Percentiles rank a stretch among this genome's conserved stretches.
phyloP scores from a whole-genome alignment of 2,329 filamentous ascomycete species.

The Lasiodiplodia hormozganensis region DNA sequence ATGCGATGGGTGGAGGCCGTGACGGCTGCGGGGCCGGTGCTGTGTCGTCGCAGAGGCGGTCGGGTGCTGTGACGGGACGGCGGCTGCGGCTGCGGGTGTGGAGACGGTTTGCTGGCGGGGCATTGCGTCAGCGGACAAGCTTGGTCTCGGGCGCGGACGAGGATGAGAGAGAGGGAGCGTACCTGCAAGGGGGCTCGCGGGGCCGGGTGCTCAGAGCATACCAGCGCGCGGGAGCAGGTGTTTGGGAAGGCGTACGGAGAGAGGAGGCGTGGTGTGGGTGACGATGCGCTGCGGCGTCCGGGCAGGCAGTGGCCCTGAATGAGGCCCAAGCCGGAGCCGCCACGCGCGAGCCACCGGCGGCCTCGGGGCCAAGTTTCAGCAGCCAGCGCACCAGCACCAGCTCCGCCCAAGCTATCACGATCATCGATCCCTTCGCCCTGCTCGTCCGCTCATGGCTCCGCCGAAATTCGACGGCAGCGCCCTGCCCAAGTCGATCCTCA shows the following conservation, averaged over 20 bases:
- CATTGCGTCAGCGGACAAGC: conserved; percentile 31
- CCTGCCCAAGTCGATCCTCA: conserved; percentile 56
- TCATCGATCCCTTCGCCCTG: conserved; percentile 18
- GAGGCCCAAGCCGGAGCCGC: conserved; percentile 13
- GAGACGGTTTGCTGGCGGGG: conserved; percentile 29
- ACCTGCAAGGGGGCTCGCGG: background rate
- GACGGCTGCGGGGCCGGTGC: background rate
- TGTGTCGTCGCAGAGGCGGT: background rate
- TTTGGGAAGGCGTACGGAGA: conserved; percentile 1
- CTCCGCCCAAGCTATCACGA: conserved; percentile 27
- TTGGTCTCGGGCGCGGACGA: background rate
- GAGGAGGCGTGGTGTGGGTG: conserved; percentile 23
- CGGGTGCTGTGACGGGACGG: conserved; percentile 11
- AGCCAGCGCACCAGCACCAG: conserved; percentile 25
- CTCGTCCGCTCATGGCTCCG: conserved; percentile 20
- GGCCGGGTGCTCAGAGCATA: conserved; percentile 3
- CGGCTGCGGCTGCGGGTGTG: conserved; percentile 9
- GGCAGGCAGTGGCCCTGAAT: conserved; percentile 23
- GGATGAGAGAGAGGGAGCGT: conserved; percentile 1
- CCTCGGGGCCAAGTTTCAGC: conserved; percentile 14
- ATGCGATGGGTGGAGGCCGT: background rate
- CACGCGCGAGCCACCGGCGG: conserved; percentile 8
- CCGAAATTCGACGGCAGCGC: conserved; percentile 34
- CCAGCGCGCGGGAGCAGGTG: background rate
- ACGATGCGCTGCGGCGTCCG: conserved; percentile 12